These are phyloP conservation scores for Didymosphaeria variabile DNA, from an alignment of 2,329 filamentous ascomycete species.

Conservation along the genomic window DNA sequence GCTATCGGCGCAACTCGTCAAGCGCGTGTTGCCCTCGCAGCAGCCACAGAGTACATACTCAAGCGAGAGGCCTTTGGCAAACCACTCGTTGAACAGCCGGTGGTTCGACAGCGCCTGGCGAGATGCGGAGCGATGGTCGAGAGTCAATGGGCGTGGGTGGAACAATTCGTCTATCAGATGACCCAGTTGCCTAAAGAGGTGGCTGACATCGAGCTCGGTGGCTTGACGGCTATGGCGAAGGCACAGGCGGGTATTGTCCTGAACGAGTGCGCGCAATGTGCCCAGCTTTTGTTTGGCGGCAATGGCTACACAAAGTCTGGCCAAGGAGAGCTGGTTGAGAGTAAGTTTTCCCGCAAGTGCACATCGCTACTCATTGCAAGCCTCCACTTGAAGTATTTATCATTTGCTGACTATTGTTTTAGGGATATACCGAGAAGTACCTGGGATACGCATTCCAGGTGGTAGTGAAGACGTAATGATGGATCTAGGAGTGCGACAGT, in stretches of 20 bases:
- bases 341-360: conserved; percentile 33
- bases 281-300: conserved; percentile 76
- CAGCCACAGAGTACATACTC: conserved; percentile 62
- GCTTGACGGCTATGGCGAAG: conserved; percentile 76
- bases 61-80: conserved; percentile 67
- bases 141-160: conserved; percentile 75
- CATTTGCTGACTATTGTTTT: conserved; percentile 19
- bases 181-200: conserved; percentile 66
- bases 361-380: background rate
- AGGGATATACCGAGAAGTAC: conserved; percentile 72
- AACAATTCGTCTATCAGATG: conserved; percentile 75
- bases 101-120: conserved; percentile 68
- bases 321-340: conserved; percentile 67
- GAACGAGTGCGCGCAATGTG: conserved; percentile 74
- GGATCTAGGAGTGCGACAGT: conserved; percentile 73
- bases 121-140: conserved; percentile 69
- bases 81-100: conserved; percentile 65
- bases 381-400: background rate
- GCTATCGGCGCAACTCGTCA: conserved; percentile 66
- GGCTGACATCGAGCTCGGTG: conserved; percentile 73
- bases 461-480: conserved; percentile 78
- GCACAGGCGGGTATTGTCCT: conserved; percentile 76
- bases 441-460: conserved; percentile 68
- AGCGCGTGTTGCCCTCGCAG: conserved; percentile 64
- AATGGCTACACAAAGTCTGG: conserved; percentile 76